Evolutionary conservation across 2,329 filamentous ascomycete species (phyloP), one percentile per base, ranked within the genome.

Genomic region (Paraconiothyrium brasiliense): DNA sequence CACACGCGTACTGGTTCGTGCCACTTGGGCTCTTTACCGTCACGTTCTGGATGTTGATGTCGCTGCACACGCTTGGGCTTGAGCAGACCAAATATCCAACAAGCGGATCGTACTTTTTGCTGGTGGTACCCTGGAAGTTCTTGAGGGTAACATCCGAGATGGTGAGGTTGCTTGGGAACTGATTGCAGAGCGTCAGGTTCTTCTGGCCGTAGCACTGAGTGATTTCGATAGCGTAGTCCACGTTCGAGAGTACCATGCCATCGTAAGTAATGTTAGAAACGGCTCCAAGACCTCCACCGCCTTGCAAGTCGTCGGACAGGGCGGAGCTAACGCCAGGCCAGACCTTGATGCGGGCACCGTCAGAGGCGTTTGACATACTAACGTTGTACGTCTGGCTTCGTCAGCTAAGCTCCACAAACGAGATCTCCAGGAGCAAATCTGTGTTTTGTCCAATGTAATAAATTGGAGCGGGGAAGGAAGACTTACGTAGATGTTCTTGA

Each of bases 311-410:
- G 20, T 84, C 86, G 20, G 86, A 86, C 4, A 90, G 78, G 0
- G 84, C 83, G 1, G 85, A 83, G 4, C 82, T 69, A 20, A 83
- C 70, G 37, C 87, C 87, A 0, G 89, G 89, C 90, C 89, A 92
- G 58, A 91, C 89, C 77, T 92, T 92, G 79, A 92, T 91, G 61
- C 90, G 86, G 0, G 89, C 90, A 34, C 87, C 89, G 65, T 91
- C 87, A 57, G 85, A 80, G 2, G 71, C 73, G 60, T 82, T 79
- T 68, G 77, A 73, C 77, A 78, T 74, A 57, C 61, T 70, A 62
- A 78, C 66, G 62, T 79, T 77, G 66, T 76, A 71, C 47, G 78
- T 70, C 68, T 77, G 70, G 4, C 50, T 3, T 8, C 34, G 30
- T 64, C 51, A 65, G 55, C 22, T 44, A 43, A 20, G 13, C 9